Base-by-base conservation (phyloP, 2,329 filamentous ascomycete species). In the Aspergillus sp. region DNA sequence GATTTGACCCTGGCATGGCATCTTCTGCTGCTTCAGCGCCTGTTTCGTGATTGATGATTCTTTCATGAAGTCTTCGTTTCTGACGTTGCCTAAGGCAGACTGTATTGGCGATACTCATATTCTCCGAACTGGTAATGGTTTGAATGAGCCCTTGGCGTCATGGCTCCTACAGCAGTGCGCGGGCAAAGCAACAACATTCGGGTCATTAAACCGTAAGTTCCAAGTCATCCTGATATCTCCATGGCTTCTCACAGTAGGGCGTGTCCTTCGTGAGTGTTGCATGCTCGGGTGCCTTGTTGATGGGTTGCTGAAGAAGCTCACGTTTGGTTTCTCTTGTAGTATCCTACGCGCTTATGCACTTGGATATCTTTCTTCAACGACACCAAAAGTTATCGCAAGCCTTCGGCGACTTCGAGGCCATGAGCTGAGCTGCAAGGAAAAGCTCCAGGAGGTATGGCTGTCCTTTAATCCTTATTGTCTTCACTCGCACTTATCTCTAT, bases 271-370 rank as follows among this genome's bases (percentile, higher is more conserved):
- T 2, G 19, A 19, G 19, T 19, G 19, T 19, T 19, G 4, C 19
- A 19, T 19, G 19, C 19, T 19, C 19, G 19, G 19, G 19, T 19
- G 19, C 19, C 19, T 19, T 19, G 19, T 19, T 19, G 19, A 19
- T 19, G 38, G 39, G 28, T 47, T 44, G 36, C 45, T 46, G 41
- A 40, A 29, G 41, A 40, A 29, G 28, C 30, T 34, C 27, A 26
- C 34, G 31, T 19, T 37, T 45, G 37, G 38, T 44, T 50, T 32
- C 50, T 49, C 39, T 42, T 47, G 28, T 45, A 69, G 67, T 26
- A 54, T 71, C 35, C 54, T 74, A 32, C 69, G 68, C 41, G 74
- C 74, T 27, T 76, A 75, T 53, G 68, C 61, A 5, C 52, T 77
- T 42, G 72, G 71, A 27, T 75, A 76, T 60, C 48, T 75, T 31